Evolutionary conservation across 768 basidiomycete genomes (phyloP), one percentile per base, ranked within the genome.

Genomic region (Pulveroboletus sp.): DNA sequence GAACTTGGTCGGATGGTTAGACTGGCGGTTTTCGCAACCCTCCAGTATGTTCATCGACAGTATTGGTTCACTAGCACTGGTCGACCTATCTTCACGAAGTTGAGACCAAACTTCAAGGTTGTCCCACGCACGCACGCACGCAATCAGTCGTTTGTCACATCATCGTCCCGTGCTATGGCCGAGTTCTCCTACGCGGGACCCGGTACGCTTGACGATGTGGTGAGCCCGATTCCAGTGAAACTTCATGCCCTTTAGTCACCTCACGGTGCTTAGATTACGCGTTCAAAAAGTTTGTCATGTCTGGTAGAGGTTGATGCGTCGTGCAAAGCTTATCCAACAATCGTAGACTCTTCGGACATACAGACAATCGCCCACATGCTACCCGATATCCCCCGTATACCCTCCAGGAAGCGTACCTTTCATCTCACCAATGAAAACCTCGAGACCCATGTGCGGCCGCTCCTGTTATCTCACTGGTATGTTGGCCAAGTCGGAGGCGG

Each of bases 351-450:
- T 19, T 49, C 45, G 9, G 52, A 61, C 1, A 21, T 61, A 14
- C 59, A 62, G 24, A 50, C 51, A 16, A 6, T 29, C 13, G 40
- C n/a, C 10, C 20, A 33, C 13, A 44, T 40, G 17, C 34, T 68
- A 33, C 68, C 66, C 21, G 51, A 62, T 11, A 43, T 67, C 17
- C 63, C 69, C 11, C 45, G 27, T 11, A 37, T 65, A 40, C 66
- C 72, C 10, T 17, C 45, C 33, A 72, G 20, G 46, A 62, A 61
- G 40, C 68, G 70, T 21, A 70, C 70, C 6, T 64, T 65, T 29
- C 70, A 71, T 52, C 59, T 78, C 45, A 38, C 32, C 14, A 56
- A 63, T 16, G 40, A 49, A 2, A 71, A 76, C 13, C 49, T 73
- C 12, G 58, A 65, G 21, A 44, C 47, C 17, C 74, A 61, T 34